Conservation (phyloP, 768 basidiomycete species). For the Ephemerocybe angulata region DNA sequence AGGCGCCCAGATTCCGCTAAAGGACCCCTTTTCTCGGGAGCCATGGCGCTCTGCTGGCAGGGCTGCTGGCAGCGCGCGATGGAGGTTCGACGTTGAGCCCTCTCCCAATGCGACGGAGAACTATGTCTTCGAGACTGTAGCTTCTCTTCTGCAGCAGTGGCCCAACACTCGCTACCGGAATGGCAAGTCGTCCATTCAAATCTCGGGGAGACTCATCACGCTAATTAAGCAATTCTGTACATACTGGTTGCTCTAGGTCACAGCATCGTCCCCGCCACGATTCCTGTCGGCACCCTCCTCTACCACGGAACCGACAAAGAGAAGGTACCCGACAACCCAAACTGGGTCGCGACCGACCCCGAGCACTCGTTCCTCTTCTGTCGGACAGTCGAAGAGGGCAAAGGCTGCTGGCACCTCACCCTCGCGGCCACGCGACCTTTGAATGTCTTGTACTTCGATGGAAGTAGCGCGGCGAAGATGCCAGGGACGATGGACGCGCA, state of each 20-base stretch:
- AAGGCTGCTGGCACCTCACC: conserved; percentile 40
- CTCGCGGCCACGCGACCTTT: conserved; percentile 35
- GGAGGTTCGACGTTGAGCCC: conserved; percentile 9
- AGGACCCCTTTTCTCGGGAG: no score
- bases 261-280: conserved; percentile 6
- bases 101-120: conserved; percentile 23
- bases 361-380: conserved; percentile 42
- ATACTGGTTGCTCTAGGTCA: conserved; percentile 1
- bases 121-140: conserved; percentile 31
- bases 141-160: conserved; percentile 34
- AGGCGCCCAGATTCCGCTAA: no score
- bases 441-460: conserved; percentile 51
- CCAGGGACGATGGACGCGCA: conserved; percentile 43
- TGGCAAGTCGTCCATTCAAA: conserved; percentile 17
- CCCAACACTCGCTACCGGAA: conserved; percentile 34
- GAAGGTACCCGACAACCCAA: conserved; percentile 21
- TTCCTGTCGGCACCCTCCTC: conserved; percentile 6
- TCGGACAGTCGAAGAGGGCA: conserved; percentile 3
- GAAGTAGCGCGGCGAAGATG: conserved; percentile 45
- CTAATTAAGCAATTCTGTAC: background rate
- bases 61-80: no score
- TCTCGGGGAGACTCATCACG: background rate
- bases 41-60: no score
- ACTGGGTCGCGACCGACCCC: conserved; percentile 38
- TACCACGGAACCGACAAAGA: conserved; percentile 6